These are phyloP conservation scores for Malassezia cuniculi DNA, from an alignment of 1,284 basidiomycete genomes.

Conservation along the genomic window DNA sequence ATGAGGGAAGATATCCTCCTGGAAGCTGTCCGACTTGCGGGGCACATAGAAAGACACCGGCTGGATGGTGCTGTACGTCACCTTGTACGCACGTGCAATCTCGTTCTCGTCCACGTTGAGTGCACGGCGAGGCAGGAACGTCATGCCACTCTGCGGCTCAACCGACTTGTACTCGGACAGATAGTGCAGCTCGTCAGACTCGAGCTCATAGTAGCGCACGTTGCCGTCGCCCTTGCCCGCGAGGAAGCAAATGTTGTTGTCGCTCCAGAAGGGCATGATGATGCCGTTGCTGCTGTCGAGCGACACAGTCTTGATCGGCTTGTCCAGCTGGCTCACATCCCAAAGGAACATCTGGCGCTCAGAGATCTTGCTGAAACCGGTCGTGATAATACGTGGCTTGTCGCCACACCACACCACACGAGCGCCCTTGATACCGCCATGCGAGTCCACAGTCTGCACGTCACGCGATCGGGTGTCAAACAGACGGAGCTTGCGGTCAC, in stretches of 20 bases:
- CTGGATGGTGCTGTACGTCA: conserved; percentile 62
- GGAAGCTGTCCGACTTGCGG: conserved; percentile 77
- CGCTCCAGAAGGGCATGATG: conserved; percentile 92
- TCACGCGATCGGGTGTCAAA: conserved; percentile 74
- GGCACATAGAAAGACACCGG: conserved; percentile 88
- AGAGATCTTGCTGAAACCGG: conserved; percentile 83
- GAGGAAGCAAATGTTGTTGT: conserved; percentile 67
- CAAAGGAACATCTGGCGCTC: conserved; percentile 69
- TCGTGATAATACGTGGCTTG: conserved; percentile 72
- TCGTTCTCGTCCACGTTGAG: conserved; percentile 82
- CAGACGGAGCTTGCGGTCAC: conserved; percentile 79
- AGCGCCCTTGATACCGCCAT: conserved; percentile 84
- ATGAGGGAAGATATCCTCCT: conserved; percentile 85
- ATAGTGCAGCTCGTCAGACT: conserved; percentile 60
- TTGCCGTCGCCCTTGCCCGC: conserved; percentile 51
- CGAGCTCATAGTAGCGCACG: conserved; percentile 71
- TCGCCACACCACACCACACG: conserved; percentile 85
- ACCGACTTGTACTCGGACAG: conserved; percentile 70
- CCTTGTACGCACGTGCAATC: conserved; percentile 88
- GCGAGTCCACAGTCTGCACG: conserved; percentile 69
- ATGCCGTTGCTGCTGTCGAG: conserved; percentile 56
- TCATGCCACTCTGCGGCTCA: conserved; percentile 89
- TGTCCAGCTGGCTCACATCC: conserved; percentile 18
- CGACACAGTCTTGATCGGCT: conserved; percentile 17
- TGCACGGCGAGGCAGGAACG: conserved; percentile 79